These are phyloP conservation scores for Friedmanniomyces endolithicus DNA, from an alignment of 495 filamentous ascomycete species.

Conservation along the genomic window DNA sequence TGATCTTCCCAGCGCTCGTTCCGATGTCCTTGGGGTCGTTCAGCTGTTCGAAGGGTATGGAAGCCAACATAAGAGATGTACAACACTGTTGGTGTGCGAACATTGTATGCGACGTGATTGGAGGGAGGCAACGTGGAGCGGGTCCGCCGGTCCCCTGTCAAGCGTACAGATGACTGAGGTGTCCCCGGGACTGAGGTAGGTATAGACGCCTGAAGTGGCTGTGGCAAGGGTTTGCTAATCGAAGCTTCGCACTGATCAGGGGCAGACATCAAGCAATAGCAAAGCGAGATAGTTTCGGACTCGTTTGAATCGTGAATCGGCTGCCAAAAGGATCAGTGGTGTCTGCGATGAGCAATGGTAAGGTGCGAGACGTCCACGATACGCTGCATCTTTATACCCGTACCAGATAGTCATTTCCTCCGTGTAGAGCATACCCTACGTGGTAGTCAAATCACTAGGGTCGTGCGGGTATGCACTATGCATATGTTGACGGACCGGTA, in stretches of 20 bases:
- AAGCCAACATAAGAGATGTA: background rate
- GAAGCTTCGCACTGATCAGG: background rate
- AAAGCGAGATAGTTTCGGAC: too few relatives aligned
- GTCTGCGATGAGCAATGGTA: too few relatives aligned
- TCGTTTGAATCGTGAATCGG: too few relatives aligned
- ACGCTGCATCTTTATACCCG: too few relatives aligned
- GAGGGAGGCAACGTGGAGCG: background rate
- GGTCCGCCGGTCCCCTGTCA: background rate
- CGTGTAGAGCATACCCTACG: too few relatives aligned
- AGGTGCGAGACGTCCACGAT: too few relatives aligned
- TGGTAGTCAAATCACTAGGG: background rate
- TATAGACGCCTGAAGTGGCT: background rate
- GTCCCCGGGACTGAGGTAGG: background rate
- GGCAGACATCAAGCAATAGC: background rate
- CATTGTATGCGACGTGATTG: background rate
- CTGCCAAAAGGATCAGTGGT: too few relatives aligned
- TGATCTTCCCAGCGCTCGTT: background rate
- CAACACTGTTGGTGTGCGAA: background rate
- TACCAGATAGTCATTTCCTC: too few relatives aligned
- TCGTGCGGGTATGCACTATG: background rate
- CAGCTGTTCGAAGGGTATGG: background rate
- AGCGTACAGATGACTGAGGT: background rate
- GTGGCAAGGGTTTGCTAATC: background rate
- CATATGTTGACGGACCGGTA: background rate
- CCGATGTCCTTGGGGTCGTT: background rate